These are phyloP conservation scores for Pyrenochaeta sp. DNA, from an alignment of 2,329 filamentous ascomycete species.

Conservation along the genomic window DNA sequence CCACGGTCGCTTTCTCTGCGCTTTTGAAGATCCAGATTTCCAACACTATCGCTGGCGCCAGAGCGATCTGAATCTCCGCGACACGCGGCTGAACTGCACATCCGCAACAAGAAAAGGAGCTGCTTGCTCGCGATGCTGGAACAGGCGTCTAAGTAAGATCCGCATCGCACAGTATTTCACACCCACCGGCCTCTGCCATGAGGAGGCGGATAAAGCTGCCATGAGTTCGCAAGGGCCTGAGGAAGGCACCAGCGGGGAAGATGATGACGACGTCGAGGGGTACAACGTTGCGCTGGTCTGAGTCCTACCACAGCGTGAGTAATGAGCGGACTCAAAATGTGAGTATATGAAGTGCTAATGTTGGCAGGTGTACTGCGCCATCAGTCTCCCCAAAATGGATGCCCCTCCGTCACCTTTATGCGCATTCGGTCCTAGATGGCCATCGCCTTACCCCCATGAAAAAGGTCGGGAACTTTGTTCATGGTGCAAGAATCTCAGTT, in stretches of 20 bases:
- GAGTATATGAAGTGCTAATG: conserved; percentile 1
- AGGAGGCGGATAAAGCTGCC: conserved; percentile 30
- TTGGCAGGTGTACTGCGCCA: conserved; percentile 1
- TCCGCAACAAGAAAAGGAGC: conserved; percentile 28
- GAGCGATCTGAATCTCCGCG: conserved; percentile 33
- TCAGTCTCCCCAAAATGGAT: conserved; percentile 18
- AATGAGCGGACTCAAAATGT: too few species aligned
- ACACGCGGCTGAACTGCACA: conserved; percentile 24
- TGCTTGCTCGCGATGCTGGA: conserved; percentile 36
- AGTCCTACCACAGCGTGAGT: too few species aligned
- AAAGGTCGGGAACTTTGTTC: conserved; percentile 27
- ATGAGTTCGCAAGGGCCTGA: conserved; percentile 22
- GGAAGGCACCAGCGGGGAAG: conserved; percentile 21
- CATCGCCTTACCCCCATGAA: conserved; percentile 23
- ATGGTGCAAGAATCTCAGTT: conserved; percentile 36
- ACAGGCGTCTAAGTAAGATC: conserved; percentile 29
- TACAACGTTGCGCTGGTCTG: conserved; percentile 20
- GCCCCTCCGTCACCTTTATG: conserved; percentile 27
- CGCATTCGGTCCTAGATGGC: conserved; percentile 31
- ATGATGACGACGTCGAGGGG: conserved; percentile 35
- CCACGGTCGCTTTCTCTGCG: conserved; percentile 29
- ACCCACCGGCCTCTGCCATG: conserved; percentile 37
- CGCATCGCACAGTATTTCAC: conserved; percentile 34
- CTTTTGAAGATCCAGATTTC: conserved; percentile 37
- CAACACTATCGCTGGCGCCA: conserved; percentile 34